Percentiles rank a stretch among this genome's conserved stretches.
Conservation (phyloP, 2,329 filamentous ascomycete species). For the Claviceps maximensis region DNA sequence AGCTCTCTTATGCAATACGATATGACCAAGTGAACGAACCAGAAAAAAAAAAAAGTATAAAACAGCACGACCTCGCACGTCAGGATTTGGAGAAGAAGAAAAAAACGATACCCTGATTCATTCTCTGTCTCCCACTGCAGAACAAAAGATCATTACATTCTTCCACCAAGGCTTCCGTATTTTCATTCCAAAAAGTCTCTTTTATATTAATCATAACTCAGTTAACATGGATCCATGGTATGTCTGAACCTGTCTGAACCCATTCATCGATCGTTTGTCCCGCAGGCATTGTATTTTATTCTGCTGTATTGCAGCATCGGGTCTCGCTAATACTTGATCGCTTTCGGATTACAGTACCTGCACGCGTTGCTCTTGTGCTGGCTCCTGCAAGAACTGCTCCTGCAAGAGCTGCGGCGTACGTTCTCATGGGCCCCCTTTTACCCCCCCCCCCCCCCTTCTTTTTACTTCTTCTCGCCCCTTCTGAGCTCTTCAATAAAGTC, state of each 20-base stretch:
- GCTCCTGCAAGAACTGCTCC: conserved; percentile 12
- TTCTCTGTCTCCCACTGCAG: no score
- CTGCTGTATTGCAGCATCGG: no score
- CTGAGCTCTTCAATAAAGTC: not conserved
- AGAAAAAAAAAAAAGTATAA: no score
- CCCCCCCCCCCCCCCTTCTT: not conserved
- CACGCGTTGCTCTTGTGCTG: conserved; percentile 12
- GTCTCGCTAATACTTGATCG: no score
- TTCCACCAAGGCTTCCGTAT: no score
- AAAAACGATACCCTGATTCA: no score
- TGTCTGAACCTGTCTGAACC: not conserved
- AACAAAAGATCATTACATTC: not conserved
- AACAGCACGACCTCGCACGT: no score
- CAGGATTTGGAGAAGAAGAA: no score
- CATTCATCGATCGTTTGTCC: no score
- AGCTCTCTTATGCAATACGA: no score
- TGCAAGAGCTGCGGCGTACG: conserved; percentile 13
- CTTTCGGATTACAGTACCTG: conserved; percentile 7
- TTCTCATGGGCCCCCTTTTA: not conserved
- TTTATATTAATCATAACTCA: not conserved
- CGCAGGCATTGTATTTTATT: no score
- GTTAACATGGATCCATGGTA: conserved; percentile 10
- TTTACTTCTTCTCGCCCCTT: not conserved
- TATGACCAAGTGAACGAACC: no score
- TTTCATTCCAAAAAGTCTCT: not conserved